phyloP scores from a whole-genome alignment of 805 yeast species.

The Sugiyamaella smithiae region DNA sequence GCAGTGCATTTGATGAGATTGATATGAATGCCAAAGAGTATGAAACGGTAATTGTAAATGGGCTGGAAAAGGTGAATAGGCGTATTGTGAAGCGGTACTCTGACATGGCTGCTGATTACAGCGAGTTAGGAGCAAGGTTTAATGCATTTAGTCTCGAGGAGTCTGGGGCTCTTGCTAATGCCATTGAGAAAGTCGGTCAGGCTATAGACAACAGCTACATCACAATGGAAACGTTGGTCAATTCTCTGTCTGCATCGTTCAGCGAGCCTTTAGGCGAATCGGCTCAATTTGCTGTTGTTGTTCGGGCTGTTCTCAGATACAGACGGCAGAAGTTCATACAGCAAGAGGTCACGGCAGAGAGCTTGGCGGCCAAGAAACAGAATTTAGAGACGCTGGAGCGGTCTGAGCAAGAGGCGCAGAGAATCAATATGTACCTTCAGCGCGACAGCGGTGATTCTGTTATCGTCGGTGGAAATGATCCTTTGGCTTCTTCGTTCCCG shows the following conservation, averaged over 20 bases:
- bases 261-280: slow-evolving; percentile 68
- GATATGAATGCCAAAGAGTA: slow-evolving; percentile 47
- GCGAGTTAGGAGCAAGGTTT: slow-evolving; percentile 72
- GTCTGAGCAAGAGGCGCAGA: slow-evolving; percentile 45
- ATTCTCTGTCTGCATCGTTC: slow-evolving; percentile 55
- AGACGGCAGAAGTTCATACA: slow-evolving; percentile 57
- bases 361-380: slow-evolving; percentile 35
- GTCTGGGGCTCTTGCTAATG: slow-evolving; percentile 42
- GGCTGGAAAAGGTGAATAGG: slow-evolving; percentile 57
- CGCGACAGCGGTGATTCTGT: slow-evolving; percentile 9
- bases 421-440: slow-evolving; percentile 37
- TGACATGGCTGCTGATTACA: slow-evolving; percentile 60
- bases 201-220: slow-evolving; percentile 66
- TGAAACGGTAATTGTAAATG: slow-evolving; percentile 43
- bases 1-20: slow-evolving; percentile 39
- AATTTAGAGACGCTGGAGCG: slow-evolving; percentile 39
- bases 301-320: slow-evolving; percentile 57
- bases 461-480: neutral
- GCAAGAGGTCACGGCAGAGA: slow-evolving; percentile 43
- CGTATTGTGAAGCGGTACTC: slow-evolving; percentile 52
- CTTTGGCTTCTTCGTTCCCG: neutral
- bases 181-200: slow-evolving; percentile 80
- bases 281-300: slow-evolving; percentile 60
- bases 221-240: slow-evolving; percentile 50
- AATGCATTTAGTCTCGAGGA: slow-evolving; percentile 59